Base-by-base conservation (phyloP, 2,329 filamentous ascomycete genomes). In the Aspergillus texensis region DNA sequence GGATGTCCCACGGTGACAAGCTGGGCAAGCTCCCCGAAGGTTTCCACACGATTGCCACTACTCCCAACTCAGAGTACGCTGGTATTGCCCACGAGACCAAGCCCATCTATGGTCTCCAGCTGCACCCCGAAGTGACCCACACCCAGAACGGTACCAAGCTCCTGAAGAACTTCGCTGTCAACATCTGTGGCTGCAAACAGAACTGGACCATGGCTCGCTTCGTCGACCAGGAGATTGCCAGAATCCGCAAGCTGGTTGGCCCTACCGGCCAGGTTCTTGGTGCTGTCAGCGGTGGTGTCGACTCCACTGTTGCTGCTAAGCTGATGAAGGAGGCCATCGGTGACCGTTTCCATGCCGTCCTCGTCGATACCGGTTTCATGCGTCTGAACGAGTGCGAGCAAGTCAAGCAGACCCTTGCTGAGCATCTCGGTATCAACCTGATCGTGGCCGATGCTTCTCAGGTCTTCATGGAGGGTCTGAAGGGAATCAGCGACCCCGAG, bases 1-100 rank as follows among this genome's bases (percentile, higher is more conserved):
- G 87, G 85, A 97, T 97, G 94, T 91, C 87, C 69, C 94, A 98
- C 77, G 89, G 89, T 63, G 93, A 97, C 80, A 96, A 96, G 83
- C 86, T 98, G 12, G 85, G 85, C 45, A 81, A 85, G 61, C 83
- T 97, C 45, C 94, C 94, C 10, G 82, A 89, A 41, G 86, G 84
- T 46, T 97, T 96, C 75, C 80, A 86, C 64, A 88, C 85, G 19
- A 87, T 97, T 70, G 93, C 91, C 57, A 89, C 84, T 5, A 94
- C 93, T 2, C 75, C 82, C 57, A 96, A 95, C 80, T 88, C 91
- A 0, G 87, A 89, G 28, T 96, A 86, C 70, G 94, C 94, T 12
- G 92, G 88, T 63, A 96, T 82, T 61, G 80, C 78, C n/a, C 80
- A 79, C 71, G 88, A 90, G 56, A 69, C 67, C 24, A 77, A 81